Evolutionary conservation across 2,329 filamentous ascomycete genomes (phyloP).

Genomic region (Xylaria sp.): DNA sequence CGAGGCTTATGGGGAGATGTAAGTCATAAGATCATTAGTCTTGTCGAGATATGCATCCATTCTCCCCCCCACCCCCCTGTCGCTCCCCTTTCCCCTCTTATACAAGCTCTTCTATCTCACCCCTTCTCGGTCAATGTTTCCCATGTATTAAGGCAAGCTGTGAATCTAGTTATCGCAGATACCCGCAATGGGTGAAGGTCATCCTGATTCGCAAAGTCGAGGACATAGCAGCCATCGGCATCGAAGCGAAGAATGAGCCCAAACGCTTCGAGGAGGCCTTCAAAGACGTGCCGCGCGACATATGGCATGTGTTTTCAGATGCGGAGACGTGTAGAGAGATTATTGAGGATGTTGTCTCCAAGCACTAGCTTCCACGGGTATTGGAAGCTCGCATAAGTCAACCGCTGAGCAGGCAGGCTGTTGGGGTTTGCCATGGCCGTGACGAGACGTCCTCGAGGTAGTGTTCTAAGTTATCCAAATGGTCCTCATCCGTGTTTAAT

Average conservation of each 20-base stretch:
- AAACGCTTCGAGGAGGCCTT: conserved; percentile 88
- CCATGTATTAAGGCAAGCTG: conserved; percentile 20
- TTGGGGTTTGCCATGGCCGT: not conserved
- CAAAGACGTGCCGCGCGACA: conserved; percentile 71
- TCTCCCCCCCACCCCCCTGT: no score
- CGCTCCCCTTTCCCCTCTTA: no score
- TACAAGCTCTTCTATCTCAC: not conserved
- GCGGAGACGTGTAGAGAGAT: conserved; percentile 70
- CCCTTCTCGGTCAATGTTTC: not conserved
- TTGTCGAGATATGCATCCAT: not conserved
- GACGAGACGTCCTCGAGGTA: not conserved
- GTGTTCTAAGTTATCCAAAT: not conserved
- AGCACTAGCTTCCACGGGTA: conserved; percentile 8
- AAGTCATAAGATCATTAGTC: conserved; percentile 48
- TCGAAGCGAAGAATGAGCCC: conserved; percentile 78
- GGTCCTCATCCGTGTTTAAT: conserved; percentile 5
- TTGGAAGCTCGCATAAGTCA: not conserved
- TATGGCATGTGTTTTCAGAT: conserved; percentile 87
- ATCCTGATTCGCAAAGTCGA: conserved; percentile 89
- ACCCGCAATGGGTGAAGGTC: conserved; percentile 80
- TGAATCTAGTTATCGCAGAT: conserved; percentile 64
- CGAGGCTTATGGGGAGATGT: conserved; percentile 87
- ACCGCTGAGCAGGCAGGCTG: not conserved
- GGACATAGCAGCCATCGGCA: conserved; percentile 75
- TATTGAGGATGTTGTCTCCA: conserved; percentile 50